Evolutionary conservation across 768 basidiomycete species (phyloP), one percentile per base, ranked within the genome.

Genomic region (Rhizopogon vulgaris): DNA sequence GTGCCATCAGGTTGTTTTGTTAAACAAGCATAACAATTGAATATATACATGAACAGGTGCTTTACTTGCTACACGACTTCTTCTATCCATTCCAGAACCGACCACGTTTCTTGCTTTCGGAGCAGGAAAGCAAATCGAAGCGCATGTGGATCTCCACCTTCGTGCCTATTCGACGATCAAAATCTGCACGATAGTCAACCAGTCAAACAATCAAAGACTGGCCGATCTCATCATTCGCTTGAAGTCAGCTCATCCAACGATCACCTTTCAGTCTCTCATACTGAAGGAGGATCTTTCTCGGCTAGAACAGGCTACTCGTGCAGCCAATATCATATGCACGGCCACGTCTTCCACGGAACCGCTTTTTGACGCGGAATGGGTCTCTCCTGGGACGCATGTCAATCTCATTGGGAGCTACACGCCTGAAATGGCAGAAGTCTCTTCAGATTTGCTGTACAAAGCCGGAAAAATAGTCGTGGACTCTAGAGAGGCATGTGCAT

Each of bases 331-430:
- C 48, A 82, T 94, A 50, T 80, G 87, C 56, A 76, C 78, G 3
- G 88, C 88, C 0, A 94, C 91, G 0, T 78, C 90, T 0, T 83
- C 89, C 15, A 79, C 76, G 0, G 55, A 50, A 2, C 84, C 92
- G 1, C 76, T 94, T 3, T 90, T 94, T 64, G 79, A 82, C 3
- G 79, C 82, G 0, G 61, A 72, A 0, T 84, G 82, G 75, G 80
- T 91, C 10, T 70, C 73, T 3, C 64, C 76, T 1, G 82, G 83
- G 0, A 76, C 86, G 0, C 87, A 90, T 57, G 59, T 94, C 32
- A 80, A 90, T 51, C 70, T 94, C 2, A 79, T 91, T 25, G 91
- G 92, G 5, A 90, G 87, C 51, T 94, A 90, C 61, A 93, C 76
- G 15, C 87, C 87, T 1, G 61, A 69, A 3, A 95, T 94, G 93